These are phyloP conservation scores for Cynanchum wilfordii DNA, from an alignment of 257 asterid genomes.

Conservation along the genomic window DNA sequence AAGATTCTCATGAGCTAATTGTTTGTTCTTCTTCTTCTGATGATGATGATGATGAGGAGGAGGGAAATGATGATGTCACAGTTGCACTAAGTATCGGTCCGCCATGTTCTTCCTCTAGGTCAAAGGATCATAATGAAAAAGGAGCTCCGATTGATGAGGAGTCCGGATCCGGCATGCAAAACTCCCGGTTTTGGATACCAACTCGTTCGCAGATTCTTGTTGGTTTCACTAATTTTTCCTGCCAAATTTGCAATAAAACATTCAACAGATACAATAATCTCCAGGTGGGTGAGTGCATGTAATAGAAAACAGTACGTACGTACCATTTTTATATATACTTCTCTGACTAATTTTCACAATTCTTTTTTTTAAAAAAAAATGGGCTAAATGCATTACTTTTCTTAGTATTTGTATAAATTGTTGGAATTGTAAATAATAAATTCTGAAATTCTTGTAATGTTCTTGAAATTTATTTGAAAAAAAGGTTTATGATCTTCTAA, in stretches of 20 bases:
- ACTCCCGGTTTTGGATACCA: conserved; percentile 57
- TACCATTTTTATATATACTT: too few relatives aligned
- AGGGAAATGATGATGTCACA: conserved; percentile 21
- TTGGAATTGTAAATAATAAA: too few relatives aligned
- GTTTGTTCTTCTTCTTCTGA: background rate
- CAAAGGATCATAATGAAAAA: conserved; percentile 10
- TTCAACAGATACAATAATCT: conserved; percentile 82
- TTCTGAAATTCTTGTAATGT: too few relatives aligned
- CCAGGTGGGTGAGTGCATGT: conserved; percentile 45
- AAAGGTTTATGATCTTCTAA: too few relatives aligned
- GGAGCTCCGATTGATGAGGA: conserved; percentile 8
- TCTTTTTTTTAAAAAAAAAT: too few relatives aligned
- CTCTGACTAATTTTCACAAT: background rate
- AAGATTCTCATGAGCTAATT: background rate
- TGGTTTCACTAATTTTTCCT: conserved; percentile 69
- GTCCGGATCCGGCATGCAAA: background rate
- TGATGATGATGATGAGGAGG: conserved; percentile 18
- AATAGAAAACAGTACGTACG: too few relatives aligned
- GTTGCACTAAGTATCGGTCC: conserved; percentile 52
- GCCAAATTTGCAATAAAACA: conserved; percentile 64
- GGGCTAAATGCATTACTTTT: too few relatives aligned
- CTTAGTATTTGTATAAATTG: too few relatives aligned
- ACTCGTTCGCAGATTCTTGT: conserved; percentile 54
- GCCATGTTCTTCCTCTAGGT: conserved; percentile 31
- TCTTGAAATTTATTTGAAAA: too few relatives aligned